These are phyloP conservation scores for Ogataea populi-albae DNA, from an alignment of 805 yeast species.

Conservation along the genomic window DNA sequence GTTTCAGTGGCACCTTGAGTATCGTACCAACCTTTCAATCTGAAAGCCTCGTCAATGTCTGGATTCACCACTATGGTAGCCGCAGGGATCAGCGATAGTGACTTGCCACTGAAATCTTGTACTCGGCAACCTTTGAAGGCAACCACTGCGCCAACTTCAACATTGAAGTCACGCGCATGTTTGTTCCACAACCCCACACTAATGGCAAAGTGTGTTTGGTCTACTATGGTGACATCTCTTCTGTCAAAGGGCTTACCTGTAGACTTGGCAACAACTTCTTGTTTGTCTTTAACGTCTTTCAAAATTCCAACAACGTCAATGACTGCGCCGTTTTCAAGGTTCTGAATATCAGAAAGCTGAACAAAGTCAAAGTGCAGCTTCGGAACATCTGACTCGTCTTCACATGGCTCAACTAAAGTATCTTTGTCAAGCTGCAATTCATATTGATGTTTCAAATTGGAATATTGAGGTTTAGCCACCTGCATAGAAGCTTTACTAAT, in stretches of 20 bases:
- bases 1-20: slow-evolving; percentile 62
- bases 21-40: slow-evolving; percentile 93
- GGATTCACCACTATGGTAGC: slow-evolving; percentile 80
- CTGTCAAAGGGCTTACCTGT: slow-evolving; percentile 92
- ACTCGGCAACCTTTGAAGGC: slow-evolving; percentile 91
- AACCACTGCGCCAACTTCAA: slow-evolving; percentile 76
- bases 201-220: slow-evolving; percentile 73
- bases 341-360: slow-evolving; percentile 62
- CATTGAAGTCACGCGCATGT: slow-evolving; percentile 71
- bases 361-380: slow-evolving; percentile 73
- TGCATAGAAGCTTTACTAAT: slow-evolving; percentile 78
- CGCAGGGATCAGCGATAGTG: slow-evolving; percentile 74
- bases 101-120: slow-evolving; percentile 83
- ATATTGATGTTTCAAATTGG: slow-evolving; percentile 81
- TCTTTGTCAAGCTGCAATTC: slow-evolving; percentile 82
- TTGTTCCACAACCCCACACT: slow-evolving; percentile 89
- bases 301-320: slow-evolving; percentile 88
- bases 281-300: slow-evolving; percentile 69
- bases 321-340: slow-evolving; percentile 64
- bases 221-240: slow-evolving; percentile 85
- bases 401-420: slow-evolving; percentile 67
- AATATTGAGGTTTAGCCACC: slow-evolving; percentile 81
- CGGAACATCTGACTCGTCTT: slow-evolving; percentile 63
- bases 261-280: slow-evolving; percentile 77
- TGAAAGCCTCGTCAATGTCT: slow-evolving; percentile 82